phyloP scores from a whole-genome alignment of 257 asterid species.

The Gardenia jasminoides region DNA sequence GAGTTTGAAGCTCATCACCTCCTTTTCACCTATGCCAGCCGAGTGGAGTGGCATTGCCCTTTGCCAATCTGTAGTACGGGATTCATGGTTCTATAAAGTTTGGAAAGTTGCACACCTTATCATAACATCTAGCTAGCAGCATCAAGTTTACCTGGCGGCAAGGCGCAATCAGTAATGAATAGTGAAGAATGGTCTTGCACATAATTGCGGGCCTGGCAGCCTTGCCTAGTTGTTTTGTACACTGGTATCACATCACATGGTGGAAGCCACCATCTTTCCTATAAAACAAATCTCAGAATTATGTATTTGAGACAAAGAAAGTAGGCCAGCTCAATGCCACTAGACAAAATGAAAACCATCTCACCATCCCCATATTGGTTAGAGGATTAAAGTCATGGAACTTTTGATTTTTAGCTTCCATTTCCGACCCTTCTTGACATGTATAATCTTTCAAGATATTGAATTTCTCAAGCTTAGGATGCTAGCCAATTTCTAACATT shows the following conservation, averaged over 20 bases:
- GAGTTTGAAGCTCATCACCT: no score
- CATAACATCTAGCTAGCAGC: no score
- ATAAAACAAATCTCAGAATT: background rate
- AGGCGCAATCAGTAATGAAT: background rate
- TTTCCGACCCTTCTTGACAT: background rate
- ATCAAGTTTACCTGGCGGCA: background rate
- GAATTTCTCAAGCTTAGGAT: conserved; percentile 13
- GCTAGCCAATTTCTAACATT: background rate
- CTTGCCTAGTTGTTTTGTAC: conserved; percentile 3
- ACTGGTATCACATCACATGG: conserved; percentile 13
- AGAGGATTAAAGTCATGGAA: background rate
- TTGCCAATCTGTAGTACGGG: no score
- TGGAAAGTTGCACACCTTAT: background rate
- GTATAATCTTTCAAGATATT: background rate
- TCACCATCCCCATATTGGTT: conserved; percentile 11
- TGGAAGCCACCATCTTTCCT: background rate
- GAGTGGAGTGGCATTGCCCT: no score
- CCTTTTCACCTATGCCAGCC: no score
- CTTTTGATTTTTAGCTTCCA: conserved; percentile 26
- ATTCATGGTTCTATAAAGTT: background rate
- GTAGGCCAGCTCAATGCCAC: conserved; percentile 7
- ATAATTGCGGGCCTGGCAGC: conserved; percentile 3
- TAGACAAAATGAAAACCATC: conserved; percentile 18
- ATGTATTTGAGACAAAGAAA: background rate
- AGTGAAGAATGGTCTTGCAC: background rate